Percentiles rank a stretch among this genome's conserved stretches.
Evolutionary conservation across 192 early-diverging fungal species (phyloP).

Genomic region (Piromyces sp.): DNA sequence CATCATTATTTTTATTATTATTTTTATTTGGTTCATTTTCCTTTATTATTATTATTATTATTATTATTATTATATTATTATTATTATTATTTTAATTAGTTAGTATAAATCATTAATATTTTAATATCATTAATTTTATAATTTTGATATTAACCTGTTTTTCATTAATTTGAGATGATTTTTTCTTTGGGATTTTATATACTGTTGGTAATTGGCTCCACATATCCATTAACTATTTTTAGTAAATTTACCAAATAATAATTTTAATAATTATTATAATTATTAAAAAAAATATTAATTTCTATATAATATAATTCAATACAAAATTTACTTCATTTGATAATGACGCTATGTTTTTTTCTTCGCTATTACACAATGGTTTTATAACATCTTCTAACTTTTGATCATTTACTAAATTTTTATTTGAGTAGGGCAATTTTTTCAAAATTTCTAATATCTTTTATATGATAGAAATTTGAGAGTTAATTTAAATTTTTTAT

Average conservation of each 20-base stretch:
- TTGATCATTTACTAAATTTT: not conserved
- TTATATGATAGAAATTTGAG: no score
- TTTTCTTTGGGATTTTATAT: not conserved
- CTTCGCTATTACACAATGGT: not conserved
- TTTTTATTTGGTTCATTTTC: not conserved
- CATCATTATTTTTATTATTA: not conserved
- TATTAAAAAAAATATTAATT: no score
- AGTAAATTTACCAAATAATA: no score
- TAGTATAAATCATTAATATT: no score
- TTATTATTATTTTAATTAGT: no score
- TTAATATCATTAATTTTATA: no score
- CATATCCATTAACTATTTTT: not conserved
- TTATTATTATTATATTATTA: no score
- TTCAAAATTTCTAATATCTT: not conserved
- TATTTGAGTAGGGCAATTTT: not conserved
- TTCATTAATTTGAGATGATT: not conserved
- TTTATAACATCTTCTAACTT: not conserved
- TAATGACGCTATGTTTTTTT: not conserved
- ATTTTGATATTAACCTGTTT: no score
- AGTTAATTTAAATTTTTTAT: no score
- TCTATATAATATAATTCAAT: no score
- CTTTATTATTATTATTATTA: no score
- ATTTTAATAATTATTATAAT: no score
- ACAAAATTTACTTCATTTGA: not conserved
- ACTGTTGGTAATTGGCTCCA: not conserved